A percentile compares a stretch with the other conserved stretches of the same genome.
Conservation (phyloP, 2,329 filamentous ascomycete genomes). For the Colletotrichum liaoningense region DNA sequence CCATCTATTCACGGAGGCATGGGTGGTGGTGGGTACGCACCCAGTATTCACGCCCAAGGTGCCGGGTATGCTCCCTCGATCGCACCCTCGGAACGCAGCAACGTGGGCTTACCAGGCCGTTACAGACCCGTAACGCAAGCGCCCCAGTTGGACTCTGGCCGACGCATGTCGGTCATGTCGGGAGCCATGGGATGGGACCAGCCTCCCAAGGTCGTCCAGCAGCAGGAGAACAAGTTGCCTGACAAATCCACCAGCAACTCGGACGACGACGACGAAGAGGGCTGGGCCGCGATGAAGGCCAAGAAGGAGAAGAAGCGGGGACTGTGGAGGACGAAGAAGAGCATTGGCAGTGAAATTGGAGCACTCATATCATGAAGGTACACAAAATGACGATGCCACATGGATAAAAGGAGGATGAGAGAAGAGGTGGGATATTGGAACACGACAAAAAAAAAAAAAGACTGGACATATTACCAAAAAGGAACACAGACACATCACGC, state of each 20-base stretch:
- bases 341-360: constrained; percentile 58
- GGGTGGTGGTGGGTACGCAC: constrained; percentile 55
- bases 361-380: constrained; percentile 55
- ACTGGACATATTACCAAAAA: constrained; percentile 31
- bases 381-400: neutral
- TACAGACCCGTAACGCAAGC: constrained; percentile 89
- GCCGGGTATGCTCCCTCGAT: constrained; percentile 87
- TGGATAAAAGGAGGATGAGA: neutral
- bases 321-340: constrained; percentile 73
- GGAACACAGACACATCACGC: neutral
- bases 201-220: constrained; percentile 50
- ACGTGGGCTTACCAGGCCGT: constrained; percentile 86
- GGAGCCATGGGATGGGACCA: constrained; percentile 48
- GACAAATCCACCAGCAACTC: constrained; percentile 54
- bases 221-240: constrained; percentile 39
- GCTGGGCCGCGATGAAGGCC: constrained; percentile 77
- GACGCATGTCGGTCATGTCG: constrained; percentile 52
- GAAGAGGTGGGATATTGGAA: neutral
- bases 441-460: constrained; percentile 2
- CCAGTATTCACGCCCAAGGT: constrained; percentile 62
- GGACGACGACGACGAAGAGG: constrained; percentile 75
- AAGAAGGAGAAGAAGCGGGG: constrained; percentile 76
- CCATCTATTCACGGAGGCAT: constrained; percentile 56
- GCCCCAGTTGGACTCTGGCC: constrained; percentile 44
- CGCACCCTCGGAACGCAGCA: constrained; percentile 95